phyloP scores from a whole-genome alignment of 2,329 filamentous ascomycete species.

The Epicoccum sorghinum region DNA sequence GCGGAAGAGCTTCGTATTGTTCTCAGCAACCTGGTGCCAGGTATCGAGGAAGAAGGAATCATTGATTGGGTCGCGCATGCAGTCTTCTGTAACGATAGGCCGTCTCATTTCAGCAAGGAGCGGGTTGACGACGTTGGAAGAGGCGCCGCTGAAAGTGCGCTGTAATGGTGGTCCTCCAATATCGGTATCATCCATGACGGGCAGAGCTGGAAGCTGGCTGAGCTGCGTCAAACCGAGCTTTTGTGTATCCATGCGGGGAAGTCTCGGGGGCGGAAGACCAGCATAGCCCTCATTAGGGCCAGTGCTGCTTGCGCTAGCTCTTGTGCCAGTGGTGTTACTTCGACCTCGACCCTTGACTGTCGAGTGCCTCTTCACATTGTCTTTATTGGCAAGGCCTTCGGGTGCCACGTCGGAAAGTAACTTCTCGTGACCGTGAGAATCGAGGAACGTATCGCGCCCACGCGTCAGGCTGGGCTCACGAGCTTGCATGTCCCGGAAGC shows the following conservation, averaged over 20 bases:
- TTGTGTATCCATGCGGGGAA: slow-evolving; percentile 67
- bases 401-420: slow-evolving; percentile 68
- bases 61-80: slow-evolving; percentile 89
- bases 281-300: slow-evolving; percentile 49
- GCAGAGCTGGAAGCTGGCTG: slow-evolving; percentile 73
- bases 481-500: slow-evolving; percentile 61
- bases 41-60: slow-evolving; percentile 83
- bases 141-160: slow-evolving; percentile 58
- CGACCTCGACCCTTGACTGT: slow-evolving; percentile 40
- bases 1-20: slow-evolving; percentile 94
- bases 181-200: slow-evolving; percentile 76
- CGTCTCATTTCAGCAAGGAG: slow-evolving; percentile 70
- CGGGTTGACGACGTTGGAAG: slow-evolving; percentile 55
- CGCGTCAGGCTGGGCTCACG: slow-evolving; percentile 65
- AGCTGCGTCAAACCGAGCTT: slow-evolving; percentile 71
- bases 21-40: slow-evolving; percentile 85
- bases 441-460: slow-evolving; percentile 73
- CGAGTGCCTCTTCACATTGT: slow-evolving; percentile 55
- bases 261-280: slow-evolving; percentile 64
- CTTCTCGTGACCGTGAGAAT: slow-evolving; percentile 71
- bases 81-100: slow-evolving; percentile 82
- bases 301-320: slow-evolving; percentile 37
- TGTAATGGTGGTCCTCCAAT: slow-evolving; percentile 75
- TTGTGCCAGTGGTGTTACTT: slow-evolving; percentile 42
- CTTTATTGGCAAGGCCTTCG: slow-evolving; percentile 57